Evolutionary conservation across 1,139 yeast genomes (phyloP).

Genomic region (Debaryomycetaceae sp.): DNA sequence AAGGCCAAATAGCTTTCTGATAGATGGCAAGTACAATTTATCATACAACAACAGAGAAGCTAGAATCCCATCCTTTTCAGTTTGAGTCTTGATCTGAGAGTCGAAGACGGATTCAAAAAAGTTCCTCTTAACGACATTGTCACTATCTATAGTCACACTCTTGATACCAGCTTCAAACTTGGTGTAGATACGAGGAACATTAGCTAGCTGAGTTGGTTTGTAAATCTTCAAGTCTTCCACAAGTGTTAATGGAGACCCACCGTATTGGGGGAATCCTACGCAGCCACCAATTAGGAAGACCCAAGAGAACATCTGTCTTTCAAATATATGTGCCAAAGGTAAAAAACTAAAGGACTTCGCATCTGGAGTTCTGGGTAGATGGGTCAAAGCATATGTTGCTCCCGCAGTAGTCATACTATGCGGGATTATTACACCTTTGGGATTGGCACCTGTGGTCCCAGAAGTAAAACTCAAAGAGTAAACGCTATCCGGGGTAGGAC

Average conservation of each 20-base stretch:
- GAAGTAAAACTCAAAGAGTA: constrained; percentile 71
- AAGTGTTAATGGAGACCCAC: constrained; percentile 13
- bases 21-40: constrained; percentile 42
- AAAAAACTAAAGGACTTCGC: constrained; percentile 22
- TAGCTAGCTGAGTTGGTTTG: constrained; percentile 30
- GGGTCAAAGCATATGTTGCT: constrained; percentile 19
- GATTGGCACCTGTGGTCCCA: constrained; percentile 63
- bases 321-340: constrained; percentile 38
- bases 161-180: constrained; percentile 39
- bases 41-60: constrained; percentile 40
- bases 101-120: constrained; percentile 16
- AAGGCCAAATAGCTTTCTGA: constrained; percentile 57
- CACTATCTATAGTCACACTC: constrained; percentile 21
- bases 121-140: constrained; percentile 14
- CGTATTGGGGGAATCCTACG: constrained; percentile 37
- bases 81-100: constrained; percentile 17
- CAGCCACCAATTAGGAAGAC: constrained; percentile 33
- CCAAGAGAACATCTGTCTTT: constrained; percentile 30
- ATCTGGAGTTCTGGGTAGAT: constrained; percentile 10
- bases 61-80: constrained; percentile 15
- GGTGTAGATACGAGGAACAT: constrained; percentile 32
- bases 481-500: constrained; percentile 50
- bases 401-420: constrained; percentile 52
- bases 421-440: constrained; percentile 62
- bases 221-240: constrained; percentile 27